These are phyloP conservation scores for Solanum rostratum DNA, from an alignment of 257 asterid species.

Conservation along the genomic window DNA sequence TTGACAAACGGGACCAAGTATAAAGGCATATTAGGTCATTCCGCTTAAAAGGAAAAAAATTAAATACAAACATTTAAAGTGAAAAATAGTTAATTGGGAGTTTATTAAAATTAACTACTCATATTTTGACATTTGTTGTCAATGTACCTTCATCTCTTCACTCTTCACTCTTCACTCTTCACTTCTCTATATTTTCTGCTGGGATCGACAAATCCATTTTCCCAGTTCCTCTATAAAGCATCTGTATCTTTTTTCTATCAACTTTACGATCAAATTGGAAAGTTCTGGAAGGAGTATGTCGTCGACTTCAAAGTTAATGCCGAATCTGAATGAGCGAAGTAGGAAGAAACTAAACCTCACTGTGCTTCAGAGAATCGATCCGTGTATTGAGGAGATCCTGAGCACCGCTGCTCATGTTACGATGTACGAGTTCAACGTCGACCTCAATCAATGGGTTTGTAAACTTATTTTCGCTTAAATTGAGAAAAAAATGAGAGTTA, in stretches of 20 bases:
- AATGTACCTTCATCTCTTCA: background rate
- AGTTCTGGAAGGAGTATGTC: background rate
- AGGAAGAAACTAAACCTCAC: conserved; percentile 55
- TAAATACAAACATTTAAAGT: too few species aligned
- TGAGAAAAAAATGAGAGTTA: background rate
- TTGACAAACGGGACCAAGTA: too few species aligned
- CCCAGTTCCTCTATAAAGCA: background rate
- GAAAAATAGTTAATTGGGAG: too few species aligned
- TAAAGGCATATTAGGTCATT: too few species aligned
- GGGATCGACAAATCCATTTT: background rate
- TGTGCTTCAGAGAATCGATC: conserved; percentile 72
- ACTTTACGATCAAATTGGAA: background rate
- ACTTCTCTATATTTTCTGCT: background rate
- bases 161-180: background rate
- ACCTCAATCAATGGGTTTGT: conserved; percentile 62
- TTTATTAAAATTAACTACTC: too few species aligned
- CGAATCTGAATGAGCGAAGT: conserved; percentile 51
- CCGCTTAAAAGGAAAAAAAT: too few species aligned
- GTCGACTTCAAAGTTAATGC: conserved; percentile 39
- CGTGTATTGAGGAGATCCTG: conserved; percentile 56
- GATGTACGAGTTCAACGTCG: conserved; percentile 49
- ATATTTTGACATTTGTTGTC: too few species aligned
- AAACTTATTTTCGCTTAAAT: background rate
- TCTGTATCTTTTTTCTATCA: background rate
- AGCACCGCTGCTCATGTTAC: conserved; percentile 63